Percentiles rank a stretch among this genome's conserved stretches.
Evolutionary conservation across 176 grass and related monocot species (phyloP).

Genomic region (Tillandsia leiboldiana): DNA sequence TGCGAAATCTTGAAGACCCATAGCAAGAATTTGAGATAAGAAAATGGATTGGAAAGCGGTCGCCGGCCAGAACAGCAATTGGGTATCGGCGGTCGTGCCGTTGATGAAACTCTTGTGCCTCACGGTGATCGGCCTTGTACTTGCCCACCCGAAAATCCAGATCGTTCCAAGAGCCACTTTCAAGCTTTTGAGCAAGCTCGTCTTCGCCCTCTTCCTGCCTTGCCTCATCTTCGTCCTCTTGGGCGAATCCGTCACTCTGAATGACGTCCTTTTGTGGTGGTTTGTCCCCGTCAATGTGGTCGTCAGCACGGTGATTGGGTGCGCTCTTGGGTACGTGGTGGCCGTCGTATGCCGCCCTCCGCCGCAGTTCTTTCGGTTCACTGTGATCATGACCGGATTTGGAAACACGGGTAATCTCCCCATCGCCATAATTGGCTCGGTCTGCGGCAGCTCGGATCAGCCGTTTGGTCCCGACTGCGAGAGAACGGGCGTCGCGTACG

Average conservation of each 20-base stretch:
- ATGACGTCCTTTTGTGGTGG: slow-evolving; percentile 82
- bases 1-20: too few relatives aligned
- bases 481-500: slow-evolving; percentile 67
- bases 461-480: slow-evolving; percentile 64
- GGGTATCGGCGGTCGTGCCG: slow-evolving; percentile 72
- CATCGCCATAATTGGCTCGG: slow-evolving; percentile 80
- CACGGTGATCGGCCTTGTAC: slow-evolving; percentile 65
- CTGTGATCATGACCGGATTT: slow-evolving; percentile 91
- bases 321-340: slow-evolving; percentile 52
- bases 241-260: slow-evolving; percentile 57
- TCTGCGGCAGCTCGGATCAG: slow-evolving; percentile 67
- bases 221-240: slow-evolving; percentile 92
- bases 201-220: slow-evolving; percentile 88
- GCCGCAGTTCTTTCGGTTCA: slow-evolving; percentile 56
- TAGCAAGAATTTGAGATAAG: too few relatives aligned
- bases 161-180: slow-evolving; percentile 87
- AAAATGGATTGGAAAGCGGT: neutral
- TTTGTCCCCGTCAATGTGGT: slow-evolving; percentile 89
- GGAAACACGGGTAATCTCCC: slow-evolving; percentile 95
- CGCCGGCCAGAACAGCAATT: slow-evolving; percentile 21
- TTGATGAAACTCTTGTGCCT: slow-evolving; percentile 84
- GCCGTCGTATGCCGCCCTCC: slow-evolving; percentile 62
- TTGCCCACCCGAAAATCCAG: slow-evolving; percentile 52
- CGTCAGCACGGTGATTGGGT: slow-evolving; percentile 76
- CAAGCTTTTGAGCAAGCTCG: slow-evolving; percentile 95